Evolutionary conservation across 176 grass and related monocot genomes (phyloP), one percentile per base, ranked within the genome.

Genomic region (Elymus sibiricus): DNA sequence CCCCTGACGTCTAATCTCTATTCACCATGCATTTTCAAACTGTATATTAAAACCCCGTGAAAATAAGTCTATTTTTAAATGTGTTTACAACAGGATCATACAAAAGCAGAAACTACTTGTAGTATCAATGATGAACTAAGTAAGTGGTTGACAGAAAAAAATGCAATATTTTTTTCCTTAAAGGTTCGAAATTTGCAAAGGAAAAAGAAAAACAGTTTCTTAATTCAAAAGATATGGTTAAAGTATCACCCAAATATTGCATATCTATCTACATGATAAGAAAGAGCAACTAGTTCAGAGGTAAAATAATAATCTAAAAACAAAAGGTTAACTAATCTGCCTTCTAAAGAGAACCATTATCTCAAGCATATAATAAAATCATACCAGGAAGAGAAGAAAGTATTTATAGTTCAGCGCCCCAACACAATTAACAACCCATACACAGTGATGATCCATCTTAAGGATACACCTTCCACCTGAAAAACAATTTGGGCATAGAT

Each of bases 391-490:
- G 37, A 98, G 95, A 79, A 98, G 95, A 88, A 98, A 98, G 46
- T 86, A 98, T 84, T 98, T 98, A 58, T 98, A 98, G 87, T 98
- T 98, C 55, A 92, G 87, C 2, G 93, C 95, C 79, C 95, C 95
- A 46, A 98, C 95, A 89, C 95, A 98, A 76, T 95, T 98, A 78
- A 98, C 93, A 53, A 98, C 95, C 95, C 95, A 98, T 26, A 98
- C 95, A 85, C 95, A 98, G 82, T 98, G 95, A 85, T 98, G 95
- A 83, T 98, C 95, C 95, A 98, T 98, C 88, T 98, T 98, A 47
- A 98, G 85, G 31, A 98, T 69, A 43, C 95, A 98, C 79, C 89
- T 86, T 76, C 94, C 94, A 97, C 94, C 94, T 97, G 84, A 92
- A 93, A 96, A 79, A 66, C 82, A 62, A 27, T 78, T 24, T 80